Evolutionary conservation across 2,329 filamentous ascomycete species (phyloP).

Genomic region (Penicillium sclerotigenum): DNA sequence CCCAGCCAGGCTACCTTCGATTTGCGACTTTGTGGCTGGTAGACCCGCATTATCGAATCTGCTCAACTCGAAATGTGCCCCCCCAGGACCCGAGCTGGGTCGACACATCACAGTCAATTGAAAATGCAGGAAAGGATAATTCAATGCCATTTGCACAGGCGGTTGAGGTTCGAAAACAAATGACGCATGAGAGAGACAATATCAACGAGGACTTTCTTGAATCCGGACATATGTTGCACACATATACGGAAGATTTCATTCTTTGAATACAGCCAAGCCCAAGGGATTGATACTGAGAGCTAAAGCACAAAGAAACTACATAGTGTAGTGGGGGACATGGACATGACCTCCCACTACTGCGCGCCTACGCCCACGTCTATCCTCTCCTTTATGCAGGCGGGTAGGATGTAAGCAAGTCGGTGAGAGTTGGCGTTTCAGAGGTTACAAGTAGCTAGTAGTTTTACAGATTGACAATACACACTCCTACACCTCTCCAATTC

Average conservation of each 20-base stretch:
- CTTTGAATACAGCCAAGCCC: not conserved
- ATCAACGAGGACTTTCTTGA: not conserved
- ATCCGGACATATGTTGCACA: not conserved
- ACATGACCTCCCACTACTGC: no score
- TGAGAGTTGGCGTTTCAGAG: no score
- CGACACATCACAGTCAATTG: not conserved
- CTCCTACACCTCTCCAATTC: no score
- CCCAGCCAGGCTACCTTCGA: conserved; percentile 12
- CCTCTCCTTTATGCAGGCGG: no score
- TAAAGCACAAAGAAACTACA: no score
- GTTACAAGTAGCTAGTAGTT: no score
- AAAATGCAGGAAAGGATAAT: not conserved
- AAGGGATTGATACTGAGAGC: not conserved
- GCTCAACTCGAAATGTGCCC: conserved; percentile 19
- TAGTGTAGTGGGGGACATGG: no score
- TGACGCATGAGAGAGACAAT: not conserved
- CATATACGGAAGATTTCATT: not conserved
- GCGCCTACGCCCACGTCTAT: no score
- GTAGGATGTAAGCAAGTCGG: no score
- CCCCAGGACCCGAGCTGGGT: conserved; percentile 17
- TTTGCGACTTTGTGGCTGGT: conserved; percentile 16
- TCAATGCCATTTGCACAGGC: not conserved
- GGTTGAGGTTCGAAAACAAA: not conserved
- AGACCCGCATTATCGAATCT: conserved; percentile 18
- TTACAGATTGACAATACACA: no score